Base-by-base conservation (phyloP, 2,329 filamentous ascomycete species). In the Trichoderma arundinaceum region DNA sequence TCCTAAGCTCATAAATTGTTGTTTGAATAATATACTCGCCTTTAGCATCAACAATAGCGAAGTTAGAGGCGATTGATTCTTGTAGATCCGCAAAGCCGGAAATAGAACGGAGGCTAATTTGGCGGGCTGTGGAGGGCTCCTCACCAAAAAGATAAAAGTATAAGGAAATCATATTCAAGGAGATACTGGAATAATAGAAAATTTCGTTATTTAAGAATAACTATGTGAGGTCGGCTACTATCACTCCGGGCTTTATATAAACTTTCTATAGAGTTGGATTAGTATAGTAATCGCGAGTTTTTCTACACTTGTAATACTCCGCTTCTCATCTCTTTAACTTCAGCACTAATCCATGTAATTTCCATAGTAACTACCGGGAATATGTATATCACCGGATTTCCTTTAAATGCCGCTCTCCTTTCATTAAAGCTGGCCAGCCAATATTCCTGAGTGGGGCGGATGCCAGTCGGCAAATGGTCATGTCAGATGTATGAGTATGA, bases 101-200 rank as follows among this genome's bases (percentile, higher is more conserved):
- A 2, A 74, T 70, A 7, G 71, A 44, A 33, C 75, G 71, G 3
- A 82, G 53, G 7, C 78, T 77, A 44, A 82, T 74, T 6, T 77
- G 74, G 57, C 68, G 73, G 17, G 75, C 74, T 9, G 71, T 75
- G 9, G 75, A 75, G 46, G 74, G 70, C 66, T 75, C 73, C 59
- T 82, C 78, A 13, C 80, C 80, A 57, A 79, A 68, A n/a, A 82
- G 77, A 64, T 80, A 75, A 62, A 82, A 82, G 32, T 22, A 52
- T 15, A 22, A n/a, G n/a, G 32, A 35, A 52, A 52, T 35, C 49
- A 52, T 52, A 22, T 10, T 35, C 15, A 33, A 17, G 32, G 15
- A 5, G 13, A 17, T 17, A 4, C 9, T 32, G 2, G 9, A 28
- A 17, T n/a, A 33, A 10, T 33, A 17, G 22, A 28, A 3, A 28